Evolutionary conservation across 331 rosid species (phyloP), one percentile per base, ranked within the genome.

Genomic region (Cydonia oblonga): DNA sequence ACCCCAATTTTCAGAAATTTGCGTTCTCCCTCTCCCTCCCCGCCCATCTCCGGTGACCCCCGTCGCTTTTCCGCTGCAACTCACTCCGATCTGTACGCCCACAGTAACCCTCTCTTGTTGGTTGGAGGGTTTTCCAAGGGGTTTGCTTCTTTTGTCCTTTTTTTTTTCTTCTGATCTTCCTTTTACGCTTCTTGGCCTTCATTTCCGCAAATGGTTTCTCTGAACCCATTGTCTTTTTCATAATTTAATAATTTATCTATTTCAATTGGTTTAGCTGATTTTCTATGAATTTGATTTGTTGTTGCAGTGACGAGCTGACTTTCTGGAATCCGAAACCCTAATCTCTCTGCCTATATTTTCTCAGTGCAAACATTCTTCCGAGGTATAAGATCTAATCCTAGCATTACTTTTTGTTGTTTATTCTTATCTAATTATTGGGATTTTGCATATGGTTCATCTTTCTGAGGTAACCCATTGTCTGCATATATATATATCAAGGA

Each of bases 301-400:
- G 30, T 51, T 14, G 23, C 53, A 61, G 67, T 12, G 44, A 53
- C 25, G 35, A 53, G 62, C 22, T 29, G 18, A 30, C 33, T 64
- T 24, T n/a, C 61, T 5, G 71, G 62, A 65, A 64, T 64, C 65
- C 14, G 71, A 52, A 74, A 35, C 65, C 54, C 23, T 53, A 73
- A 44, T 66, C 32, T 22, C 16, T 22, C 54, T 12, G 4, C 2
- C n/a, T n/a, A n/a, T n/a, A n/a, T n/a, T n/a, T n/a, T n/a, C n/a
- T n/a, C n/a, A 13, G n/a, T 22, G 4, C 57, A 67, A 67, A 24
- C 18, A 56, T 35, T 32, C n/a, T 58, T 54, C 20, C 64, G 29
- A 54, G 66, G 46, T 75, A 69, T 24, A 33, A 6, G 14, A 52
- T 52, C 40, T 22, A 30, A 32, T 23, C 56, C 62, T 44, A 12